These are phyloP conservation scores for Eleusine indica DNA, from an alignment of 176 grass and related monocot species.

Conservation along the genomic window DNA sequence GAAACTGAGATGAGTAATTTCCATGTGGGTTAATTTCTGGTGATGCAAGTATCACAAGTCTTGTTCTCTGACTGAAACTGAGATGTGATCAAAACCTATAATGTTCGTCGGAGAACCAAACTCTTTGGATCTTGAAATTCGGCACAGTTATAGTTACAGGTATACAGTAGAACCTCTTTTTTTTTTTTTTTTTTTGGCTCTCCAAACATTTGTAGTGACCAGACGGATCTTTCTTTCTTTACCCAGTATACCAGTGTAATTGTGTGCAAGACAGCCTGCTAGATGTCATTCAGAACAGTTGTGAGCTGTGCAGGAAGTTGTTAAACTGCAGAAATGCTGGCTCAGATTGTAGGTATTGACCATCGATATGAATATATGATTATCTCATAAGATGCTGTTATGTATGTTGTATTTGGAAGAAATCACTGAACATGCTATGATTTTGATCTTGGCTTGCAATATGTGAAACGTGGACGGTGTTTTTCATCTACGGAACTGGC, in stretches of 20 bases:
- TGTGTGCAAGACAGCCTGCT: neutral
- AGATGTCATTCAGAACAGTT: neutral
- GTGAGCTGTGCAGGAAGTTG: neutral
- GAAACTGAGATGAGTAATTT: neutral
- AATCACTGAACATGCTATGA: neutral
- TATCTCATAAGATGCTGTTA: neutral
- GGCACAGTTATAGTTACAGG: conserved; percentile 28
- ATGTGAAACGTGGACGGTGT: neutral
- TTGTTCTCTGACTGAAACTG: conserved; percentile 12
- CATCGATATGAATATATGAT: neutral
- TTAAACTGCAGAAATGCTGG: neutral
- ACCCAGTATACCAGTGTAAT: conserved; percentile 11
- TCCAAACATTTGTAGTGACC: neutral
- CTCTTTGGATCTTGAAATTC: conserved; percentile 7
- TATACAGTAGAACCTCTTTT: conserved; percentile 10
- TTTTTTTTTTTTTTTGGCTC: conserved; percentile 27
- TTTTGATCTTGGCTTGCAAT: neutral
- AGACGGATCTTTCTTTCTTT: neutral
- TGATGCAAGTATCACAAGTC: conserved; percentile 19
- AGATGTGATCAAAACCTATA: neutral
- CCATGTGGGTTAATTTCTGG: conserved; percentile 32
- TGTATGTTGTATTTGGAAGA: neutral
- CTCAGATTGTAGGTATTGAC: neutral
- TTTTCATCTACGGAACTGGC: neutral
- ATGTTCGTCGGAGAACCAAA: no score